Evolutionary conservation across 306 rosid species (phyloP).

Genomic region (Clitoria ternatea): DNA sequence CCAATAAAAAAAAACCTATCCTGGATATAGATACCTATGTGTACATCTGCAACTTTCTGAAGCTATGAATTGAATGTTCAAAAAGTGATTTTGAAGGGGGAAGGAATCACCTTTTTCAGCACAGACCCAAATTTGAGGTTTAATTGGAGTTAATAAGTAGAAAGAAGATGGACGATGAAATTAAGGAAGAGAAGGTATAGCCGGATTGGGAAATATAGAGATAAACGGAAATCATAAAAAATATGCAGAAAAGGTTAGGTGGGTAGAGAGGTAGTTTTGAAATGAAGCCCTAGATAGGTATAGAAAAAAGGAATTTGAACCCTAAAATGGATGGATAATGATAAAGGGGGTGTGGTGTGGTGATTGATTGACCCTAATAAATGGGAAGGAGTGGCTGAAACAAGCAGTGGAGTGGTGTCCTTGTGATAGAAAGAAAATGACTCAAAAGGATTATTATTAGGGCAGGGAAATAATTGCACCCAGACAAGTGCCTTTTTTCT

Average conservation of each 20-base stretch:
- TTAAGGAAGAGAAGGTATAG: not conserved
- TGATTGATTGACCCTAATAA: too few species aligned
- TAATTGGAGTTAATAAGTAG: too few species aligned
- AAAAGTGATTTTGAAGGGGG: not conserved
- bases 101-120: not conserved
- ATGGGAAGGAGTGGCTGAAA: too few species aligned
- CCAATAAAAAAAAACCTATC: not conserved
- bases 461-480: slow-evolving; percentile 18
- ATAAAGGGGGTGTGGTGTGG: not conserved
- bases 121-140: too few species aligned
- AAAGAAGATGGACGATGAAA: not conserved
- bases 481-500: not conserved
- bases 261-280: not conserved
- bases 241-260: not conserved
- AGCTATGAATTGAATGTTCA: too few species aligned
- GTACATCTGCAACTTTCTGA: not conserved
- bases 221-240: slow-evolving; percentile 3
- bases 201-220: slow-evolving; percentile 1
- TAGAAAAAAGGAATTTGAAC: slow-evolving; percentile 2
- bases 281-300: slow-evolving; percentile 13
- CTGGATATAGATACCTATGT: not conserved
- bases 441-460: slow-evolving; percentile 29
- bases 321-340: slow-evolving; percentile 26
- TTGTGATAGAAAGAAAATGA: slow-evolving; percentile 11
- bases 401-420: slow-evolving; percentile 17